Evolutionary conservation across 768 basidiomycete species (phyloP).

Genomic region (Pleurotus sapidus): DNA sequence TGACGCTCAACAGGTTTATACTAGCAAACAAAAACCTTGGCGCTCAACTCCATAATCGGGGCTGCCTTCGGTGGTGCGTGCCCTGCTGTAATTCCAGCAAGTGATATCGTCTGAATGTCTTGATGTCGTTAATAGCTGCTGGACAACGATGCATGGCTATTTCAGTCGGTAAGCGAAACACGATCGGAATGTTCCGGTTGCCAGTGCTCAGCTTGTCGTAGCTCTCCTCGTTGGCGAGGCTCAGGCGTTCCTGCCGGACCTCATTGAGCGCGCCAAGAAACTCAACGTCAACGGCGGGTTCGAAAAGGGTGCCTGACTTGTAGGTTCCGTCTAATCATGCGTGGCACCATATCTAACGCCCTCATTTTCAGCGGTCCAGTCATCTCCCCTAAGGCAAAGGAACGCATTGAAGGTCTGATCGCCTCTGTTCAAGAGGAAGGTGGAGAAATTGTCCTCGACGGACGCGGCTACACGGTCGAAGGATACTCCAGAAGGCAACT

Average conservation of each 20-base stretch:
- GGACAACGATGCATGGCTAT: slow-evolving; percentile 98
- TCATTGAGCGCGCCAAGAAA: slow-evolving; percentile 75
- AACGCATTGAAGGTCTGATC: slow-evolving; percentile 73
- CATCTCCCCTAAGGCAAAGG: slow-evolving; percentile 81
- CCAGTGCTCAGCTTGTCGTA: slow-evolving; percentile 17
- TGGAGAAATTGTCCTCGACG: slow-evolving; percentile 85
- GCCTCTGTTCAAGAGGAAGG: slow-evolving; percentile 75
- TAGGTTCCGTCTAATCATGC: slow-evolving; percentile 20
- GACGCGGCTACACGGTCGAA: slow-evolving; percentile 63
- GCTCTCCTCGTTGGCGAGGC: slow-evolving; percentile 82
- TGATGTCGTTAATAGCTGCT: slow-evolving; percentile 53
- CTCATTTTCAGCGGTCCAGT: slow-evolving; percentile 57
- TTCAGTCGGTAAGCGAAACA: slow-evolving; percentile 64
- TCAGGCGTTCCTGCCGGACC: slow-evolving; percentile 80
- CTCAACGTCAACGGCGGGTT: slow-evolving; percentile 91
- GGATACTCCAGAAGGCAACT: slow-evolving; percentile 88
- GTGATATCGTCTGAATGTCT: too few species aligned
- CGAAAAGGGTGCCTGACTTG: slow-evolving; percentile 83
- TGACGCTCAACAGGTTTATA: neutral
- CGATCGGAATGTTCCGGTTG: too few species aligned
- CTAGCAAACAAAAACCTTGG: slow-evolving; percentile 86
- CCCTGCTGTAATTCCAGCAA: too few species aligned
- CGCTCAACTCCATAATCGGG: slow-evolving; percentile 88
- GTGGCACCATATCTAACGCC: slow-evolving; percentile 5
- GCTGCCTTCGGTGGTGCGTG: slow-evolving; percentile 85